phyloP scores from a whole-genome alignment of 306 rosid genomes.

The Carpinus fangiana region DNA sequence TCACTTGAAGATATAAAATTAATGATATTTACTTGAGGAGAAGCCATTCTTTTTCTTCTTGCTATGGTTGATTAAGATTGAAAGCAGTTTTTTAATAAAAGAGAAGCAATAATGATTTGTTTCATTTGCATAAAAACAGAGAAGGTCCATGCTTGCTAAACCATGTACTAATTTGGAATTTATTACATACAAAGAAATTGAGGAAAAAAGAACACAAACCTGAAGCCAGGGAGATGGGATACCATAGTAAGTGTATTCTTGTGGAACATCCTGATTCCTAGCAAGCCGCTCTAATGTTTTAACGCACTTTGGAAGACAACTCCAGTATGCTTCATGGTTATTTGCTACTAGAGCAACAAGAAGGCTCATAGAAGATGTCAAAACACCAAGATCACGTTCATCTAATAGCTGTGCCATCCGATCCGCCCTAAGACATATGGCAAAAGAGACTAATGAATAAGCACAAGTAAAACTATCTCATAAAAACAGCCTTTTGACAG shows the following conservation, averaged over 20 bases:
- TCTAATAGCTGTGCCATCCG: conserved; percentile 99
- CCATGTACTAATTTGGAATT: conserved; percentile 14
- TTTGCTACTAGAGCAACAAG: conserved; percentile 95
- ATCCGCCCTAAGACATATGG: conserved; percentile 73
- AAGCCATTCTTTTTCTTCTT: background rate
- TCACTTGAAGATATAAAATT: background rate
- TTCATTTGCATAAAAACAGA: no score
- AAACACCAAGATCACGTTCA: conserved; percentile 97
- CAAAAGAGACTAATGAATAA: conserved; percentile 25
- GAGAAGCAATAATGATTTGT: background rate
- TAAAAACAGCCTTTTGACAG: conserved; percentile 23
- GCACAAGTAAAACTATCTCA: conserved; percentile 7
- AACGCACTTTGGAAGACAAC: conserved; percentile 96
- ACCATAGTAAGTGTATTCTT: conserved; percentile 97
- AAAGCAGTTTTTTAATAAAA: background rate
- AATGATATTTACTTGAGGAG: background rate
- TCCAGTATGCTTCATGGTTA: conserved; percentile 90
- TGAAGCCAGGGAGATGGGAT: conserved; percentile 99
- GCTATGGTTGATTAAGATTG: background rate
- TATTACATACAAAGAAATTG: conserved; percentile 22
- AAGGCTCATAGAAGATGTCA: conserved; percentile 98
- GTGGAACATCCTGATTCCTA: conserved; percentile 96
- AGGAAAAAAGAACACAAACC: conserved; percentile 54
- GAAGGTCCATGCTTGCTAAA: background rate
- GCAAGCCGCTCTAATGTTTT: conserved; percentile 93